Base-by-base conservation (phyloP, 2,329 filamentous ascomycete species). In the Ustulina deusta region DNA sequence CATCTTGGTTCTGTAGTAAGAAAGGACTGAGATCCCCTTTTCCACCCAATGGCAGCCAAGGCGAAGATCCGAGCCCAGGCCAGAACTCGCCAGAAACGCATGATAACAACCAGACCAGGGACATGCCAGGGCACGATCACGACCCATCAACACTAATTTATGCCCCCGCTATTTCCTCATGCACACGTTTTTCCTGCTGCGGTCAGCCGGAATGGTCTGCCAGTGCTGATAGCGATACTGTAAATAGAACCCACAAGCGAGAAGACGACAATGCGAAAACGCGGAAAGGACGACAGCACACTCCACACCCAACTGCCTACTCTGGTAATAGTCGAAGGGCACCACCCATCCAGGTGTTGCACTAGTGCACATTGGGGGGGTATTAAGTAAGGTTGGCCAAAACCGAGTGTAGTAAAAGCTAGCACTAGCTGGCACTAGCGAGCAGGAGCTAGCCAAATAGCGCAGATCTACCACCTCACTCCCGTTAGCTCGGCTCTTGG, bases 221-320 rank as follows among this genome's bases (percentile, higher is more conserved):
- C n/a, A 48, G 29, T 68, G 56, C 65, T 68, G 51, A 68, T 61
- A 46, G 46, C 22, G 32, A 20, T 52, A 42, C 62, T 48, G 62
- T 55, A 68, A 68, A 65, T 68, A 68, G 62, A 48, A 38, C 62
- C 46, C 22, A 40, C 58, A 61, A 57, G 61, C 58, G 61, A 62
- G 29, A 57, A 51, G 20, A 25, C 48, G 10, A 32, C 32, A 49
- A 65, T 51, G 32, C 29, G n/a, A 32, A 29, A 48, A 32, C 15
- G 54, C 54, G 15, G 36, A 25, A 38, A 55, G 17, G 22, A 62
- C 20, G 29, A 25, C 36, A 36, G n/a, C 27, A 20, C 49, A 17
- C 49, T 22, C 13, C n/a, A 49, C 40, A 11, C 32, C 7, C 22
- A 56, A 36, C 51, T 25, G 32, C 60, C 49, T 46, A 38, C 56